Evolutionary conservation across 495 filamentous ascomycete species (phyloP).

Genomic region (Penicillium antarcticum): DNA sequence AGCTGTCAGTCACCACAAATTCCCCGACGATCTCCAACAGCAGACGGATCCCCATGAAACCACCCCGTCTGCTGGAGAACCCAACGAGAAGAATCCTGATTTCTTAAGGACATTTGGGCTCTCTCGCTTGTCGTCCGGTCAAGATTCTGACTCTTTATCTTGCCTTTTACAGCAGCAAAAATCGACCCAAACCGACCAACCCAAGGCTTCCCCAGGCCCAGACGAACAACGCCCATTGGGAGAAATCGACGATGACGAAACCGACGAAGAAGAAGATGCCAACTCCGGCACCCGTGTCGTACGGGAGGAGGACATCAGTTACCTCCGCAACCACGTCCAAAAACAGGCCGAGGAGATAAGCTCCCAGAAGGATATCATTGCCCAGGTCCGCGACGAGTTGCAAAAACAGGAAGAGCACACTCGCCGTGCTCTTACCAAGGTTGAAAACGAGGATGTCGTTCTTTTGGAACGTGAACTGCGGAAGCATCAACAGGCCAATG

Average conservation of each 20-base stretch:
- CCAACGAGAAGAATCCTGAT: constrained; percentile 35
- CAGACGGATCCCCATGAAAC: constrained; percentile 46
- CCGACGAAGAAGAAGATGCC: constrained; percentile 39
- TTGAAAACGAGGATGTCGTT: constrained; percentile 62
- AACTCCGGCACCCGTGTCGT: constrained; percentile 42
- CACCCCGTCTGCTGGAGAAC: constrained; percentile 51
- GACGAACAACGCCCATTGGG: constrained; percentile 29
- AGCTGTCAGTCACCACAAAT: constrained; percentile 54
- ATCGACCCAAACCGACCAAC: constrained; percentile 28
- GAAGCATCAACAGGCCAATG: constrained; percentile 97
- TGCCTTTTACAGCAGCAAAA: constrained; percentile 39
- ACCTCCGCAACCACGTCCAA: constrained; percentile 70
- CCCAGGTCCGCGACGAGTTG: constrained; percentile 63
- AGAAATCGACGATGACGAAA: constrained; percentile 40
- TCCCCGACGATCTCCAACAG: constrained; percentile 50
- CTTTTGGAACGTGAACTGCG: constrained; percentile 83
- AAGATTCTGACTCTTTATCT: constrained; percentile 41
- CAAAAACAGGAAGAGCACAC: constrained; percentile 61
- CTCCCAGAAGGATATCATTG: constrained; percentile 67
- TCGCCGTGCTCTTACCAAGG: constrained; percentile 50
- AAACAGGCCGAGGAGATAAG: constrained; percentile 77
- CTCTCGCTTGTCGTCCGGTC: constrained; percentile 35
- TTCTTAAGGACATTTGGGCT: constrained; percentile 40
- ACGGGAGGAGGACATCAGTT: constrained; percentile 67
- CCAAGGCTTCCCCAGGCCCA: constrained; percentile 21